These are phyloP conservation scores for Guadua angustifolia DNA, from an alignment of 176 grass and related monocot species.

Conservation along the genomic window DNA sequence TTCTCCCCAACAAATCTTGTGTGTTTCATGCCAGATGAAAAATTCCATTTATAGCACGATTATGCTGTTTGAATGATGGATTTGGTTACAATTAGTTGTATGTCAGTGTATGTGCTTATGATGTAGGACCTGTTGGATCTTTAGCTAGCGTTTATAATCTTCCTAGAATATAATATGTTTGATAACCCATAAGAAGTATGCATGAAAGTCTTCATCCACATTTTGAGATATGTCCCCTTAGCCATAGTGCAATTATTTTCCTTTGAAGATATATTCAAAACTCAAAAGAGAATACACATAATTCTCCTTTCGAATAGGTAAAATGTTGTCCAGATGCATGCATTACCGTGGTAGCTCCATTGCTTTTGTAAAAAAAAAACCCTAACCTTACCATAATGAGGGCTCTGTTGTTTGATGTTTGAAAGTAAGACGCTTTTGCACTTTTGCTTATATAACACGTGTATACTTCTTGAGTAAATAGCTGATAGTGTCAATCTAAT, in stretches of 20 bases:
- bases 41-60: constrained; percentile 12
- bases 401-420: constrained; percentile 1
- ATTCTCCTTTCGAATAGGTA: constrained; percentile 20
- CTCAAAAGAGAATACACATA: not conserved
- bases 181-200: not conserved
- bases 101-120: not conserved
- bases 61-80: constrained; percentile 9
- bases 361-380: not conserved
- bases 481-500: not conserved
- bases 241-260: not conserved
- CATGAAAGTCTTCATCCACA: not conserved
- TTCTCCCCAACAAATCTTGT: constrained; percentile 99
- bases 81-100: constrained; percentile 17
- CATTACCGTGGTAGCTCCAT: not conserved
- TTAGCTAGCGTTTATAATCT: not conserved
- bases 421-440: constrained; percentile 12
- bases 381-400: not conserved
- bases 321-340: not conserved
- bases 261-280: not conserved
- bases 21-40: constrained; percentile 36
- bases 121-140: not conserved
- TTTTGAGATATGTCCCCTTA: constrained; percentile 19
- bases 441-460: constrained; percentile 20
- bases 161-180: not conserved
- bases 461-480: constrained; percentile 25